These are phyloP conservation scores for Penicillium ochrochloron DNA, from an alignment of 495 filamentous ascomycete genomes.

Conservation along the genomic window DNA sequence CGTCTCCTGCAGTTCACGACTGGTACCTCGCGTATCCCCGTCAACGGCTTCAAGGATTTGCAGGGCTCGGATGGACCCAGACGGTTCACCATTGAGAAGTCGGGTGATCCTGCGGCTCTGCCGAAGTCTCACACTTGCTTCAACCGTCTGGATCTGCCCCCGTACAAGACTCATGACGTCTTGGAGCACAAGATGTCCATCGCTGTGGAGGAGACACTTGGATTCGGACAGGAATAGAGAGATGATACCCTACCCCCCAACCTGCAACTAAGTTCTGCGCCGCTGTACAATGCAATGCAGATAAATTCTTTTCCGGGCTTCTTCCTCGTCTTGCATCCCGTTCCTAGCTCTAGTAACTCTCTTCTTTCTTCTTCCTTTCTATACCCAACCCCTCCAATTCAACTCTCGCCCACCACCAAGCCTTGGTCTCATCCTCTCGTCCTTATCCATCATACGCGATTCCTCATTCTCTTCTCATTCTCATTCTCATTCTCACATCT, in stretches of 20 bases:
- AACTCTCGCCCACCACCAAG: background rate
- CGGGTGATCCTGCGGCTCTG: conserved; percentile 83
- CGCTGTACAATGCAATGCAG: conserved; percentile 18
- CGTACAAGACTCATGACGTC: conserved; percentile 86
- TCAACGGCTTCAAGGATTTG: conserved; percentile 99
- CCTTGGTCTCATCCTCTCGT: background rate
- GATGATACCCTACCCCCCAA: background rate
- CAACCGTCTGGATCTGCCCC: conserved; percentile 94
- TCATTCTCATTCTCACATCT: conserved; percentile 4
- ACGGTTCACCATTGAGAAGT: conserved; percentile 97
- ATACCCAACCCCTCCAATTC: conserved; percentile 3
- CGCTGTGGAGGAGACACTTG: conserved; percentile 98
- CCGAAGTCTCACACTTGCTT: conserved; percentile 99
- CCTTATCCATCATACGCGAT: background rate
- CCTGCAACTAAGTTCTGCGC: background rate
- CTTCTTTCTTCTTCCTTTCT: conserved; percentile 5
- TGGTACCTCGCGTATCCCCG: conserved; percentile 94
- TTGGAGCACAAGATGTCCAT: conserved; percentile 89
- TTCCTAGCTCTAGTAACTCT: conserved; percentile 13
- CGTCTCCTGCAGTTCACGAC: conserved; percentile 96
- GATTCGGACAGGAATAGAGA: conserved; percentile 93
- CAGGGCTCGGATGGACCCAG: conserved; percentile 96
- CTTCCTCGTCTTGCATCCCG: background rate
- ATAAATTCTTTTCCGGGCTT: conserved; percentile 2
- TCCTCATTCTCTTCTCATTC: background rate